Percentiles rank a stretch among this genome's conserved stretches.
phyloP scores from a whole-genome alignment of 441 rosid genomes.

The Populus hybrid region DNA sequence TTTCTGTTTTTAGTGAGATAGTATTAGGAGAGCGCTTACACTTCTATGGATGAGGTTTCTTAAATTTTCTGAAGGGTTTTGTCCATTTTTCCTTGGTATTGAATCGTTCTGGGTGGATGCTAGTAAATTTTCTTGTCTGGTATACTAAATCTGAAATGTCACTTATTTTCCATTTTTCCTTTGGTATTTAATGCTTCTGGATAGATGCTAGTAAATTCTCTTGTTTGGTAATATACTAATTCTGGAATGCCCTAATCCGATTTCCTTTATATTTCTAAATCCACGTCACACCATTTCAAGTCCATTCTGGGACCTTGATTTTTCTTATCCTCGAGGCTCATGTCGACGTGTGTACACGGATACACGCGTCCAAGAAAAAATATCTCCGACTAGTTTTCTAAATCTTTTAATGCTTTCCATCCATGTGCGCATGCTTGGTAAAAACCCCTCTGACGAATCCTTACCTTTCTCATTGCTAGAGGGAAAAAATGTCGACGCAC shows the following conservation, averaged over 20 bases:
- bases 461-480: background rate
- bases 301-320: background rate
- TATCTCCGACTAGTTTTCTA: background rate
- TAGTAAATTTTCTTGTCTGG: slow-evolving; percentile 6
- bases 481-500: background rate
- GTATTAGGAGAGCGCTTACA: slow-evolving; percentile 14
- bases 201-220: background rate
- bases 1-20: slow-evolving; percentile 24
- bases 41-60: background rate
- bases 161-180: background rate
- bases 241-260: background rate
- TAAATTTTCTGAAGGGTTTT: slow-evolving; percentile 17
- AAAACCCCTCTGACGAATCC: background rate
- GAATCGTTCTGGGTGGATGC: slow-evolving; percentile 14
- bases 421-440: background rate
- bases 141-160: slow-evolving; percentile 4
- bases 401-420: background rate
- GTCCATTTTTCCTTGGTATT: background rate
- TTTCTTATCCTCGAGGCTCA: background rate
- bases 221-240: slow-evolving; percentile 10
- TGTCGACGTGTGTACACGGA: background rate
- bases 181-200: slow-evolving; percentile 7
- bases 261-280: background rate
- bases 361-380: background rate
- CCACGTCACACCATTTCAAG: background rate